Conservation (phyloP, 2,329 filamentous ascomycete genomes). For the Penicillium sp. region DNA sequence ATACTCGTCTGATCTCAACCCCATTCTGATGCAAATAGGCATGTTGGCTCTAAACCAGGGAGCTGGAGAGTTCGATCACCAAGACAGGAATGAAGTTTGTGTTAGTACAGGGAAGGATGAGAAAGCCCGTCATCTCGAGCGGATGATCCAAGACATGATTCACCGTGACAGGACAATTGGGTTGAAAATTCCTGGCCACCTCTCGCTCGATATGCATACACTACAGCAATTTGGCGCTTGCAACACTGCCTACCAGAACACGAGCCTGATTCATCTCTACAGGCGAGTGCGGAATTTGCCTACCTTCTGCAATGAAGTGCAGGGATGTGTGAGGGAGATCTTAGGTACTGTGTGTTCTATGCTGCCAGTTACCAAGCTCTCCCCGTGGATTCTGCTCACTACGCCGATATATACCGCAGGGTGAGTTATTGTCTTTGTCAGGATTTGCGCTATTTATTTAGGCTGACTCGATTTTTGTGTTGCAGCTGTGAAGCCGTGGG, state of each 20-base stretch:
- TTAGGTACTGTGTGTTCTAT: constrained; percentile 21
- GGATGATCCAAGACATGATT: constrained; percentile 5
- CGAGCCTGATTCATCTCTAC: constrained; percentile 11
- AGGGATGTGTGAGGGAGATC: constrained; percentile 15
- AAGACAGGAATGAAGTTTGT: not conserved
- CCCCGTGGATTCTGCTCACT: constrained; percentile 25
- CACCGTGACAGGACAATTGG: constrained; percentile 1
- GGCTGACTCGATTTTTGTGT: not conserved
- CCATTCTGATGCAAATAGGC: constrained; percentile 9
- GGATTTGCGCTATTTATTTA: not conserved
- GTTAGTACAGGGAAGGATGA: not conserved
- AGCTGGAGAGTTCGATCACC: not conserved
- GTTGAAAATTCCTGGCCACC: constrained; percentile 3
- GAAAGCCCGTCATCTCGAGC: not conserved
- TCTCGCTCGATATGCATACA: not conserved
- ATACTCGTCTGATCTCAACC: constrained; percentile 12
- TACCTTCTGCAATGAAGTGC: constrained; percentile 2
- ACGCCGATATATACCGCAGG: constrained; percentile 28
- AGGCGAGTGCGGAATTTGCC: constrained; percentile 4
- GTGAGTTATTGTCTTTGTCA: not conserved
- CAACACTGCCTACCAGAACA: constrained; percentile 9
- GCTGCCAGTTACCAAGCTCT: constrained; percentile 21
- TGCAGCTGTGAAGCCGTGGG: constrained; percentile 10
- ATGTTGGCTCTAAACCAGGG: not conserved
- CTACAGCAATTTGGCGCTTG: constrained; percentile 7